Evolutionary conservation across 2,329 filamentous ascomycete genomes (phyloP).

Genomic region (Xylariaceae sp.): DNA sequence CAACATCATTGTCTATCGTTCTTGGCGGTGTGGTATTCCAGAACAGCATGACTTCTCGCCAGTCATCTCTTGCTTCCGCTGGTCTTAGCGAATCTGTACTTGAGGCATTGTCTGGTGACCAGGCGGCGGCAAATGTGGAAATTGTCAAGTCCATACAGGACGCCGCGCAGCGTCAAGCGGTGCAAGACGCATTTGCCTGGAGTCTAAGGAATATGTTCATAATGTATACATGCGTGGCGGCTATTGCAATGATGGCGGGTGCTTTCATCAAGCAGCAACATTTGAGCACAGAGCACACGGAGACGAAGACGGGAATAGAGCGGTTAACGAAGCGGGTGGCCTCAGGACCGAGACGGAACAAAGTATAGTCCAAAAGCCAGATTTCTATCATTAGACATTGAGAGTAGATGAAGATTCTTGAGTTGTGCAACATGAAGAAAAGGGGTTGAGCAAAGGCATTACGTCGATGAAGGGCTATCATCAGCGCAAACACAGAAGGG

Average conservation of each 20-base stretch:
- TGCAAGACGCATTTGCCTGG: constrained; percentile 50
- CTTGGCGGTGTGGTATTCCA: constrained; percentile 52
- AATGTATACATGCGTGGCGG: constrained; percentile 47
- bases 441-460: too few species aligned
- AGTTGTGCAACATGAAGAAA: too few species aligned
- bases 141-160: constrained; percentile 44
- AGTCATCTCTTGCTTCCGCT: constrained; percentile 22
- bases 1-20: constrained; percentile 52
- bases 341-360: too few species aligned
- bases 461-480: too few species aligned
- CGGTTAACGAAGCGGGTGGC: constrained; percentile 27
- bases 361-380: too few species aligned
- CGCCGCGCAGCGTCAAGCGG: constrained; percentile 40
- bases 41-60: constrained; percentile 32
- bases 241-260: constrained; percentile 44
- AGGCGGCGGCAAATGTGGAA: constrained; percentile 51
- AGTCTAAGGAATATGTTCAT: constrained; percentile 54
- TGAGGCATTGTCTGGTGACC: constrained; percentile 41
- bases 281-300: constrained; percentile 52
- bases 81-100: constrained; percentile 34
- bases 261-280: constrained; percentile 47
- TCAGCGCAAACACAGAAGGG: too few species aligned
- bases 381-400: too few species aligned
- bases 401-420: too few species aligned
- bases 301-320: constrained; percentile 52